phyloP scores from a whole-genome alignment of 2,329 filamentous ascomycete genomes.

The Penicillium sp. region DNA sequence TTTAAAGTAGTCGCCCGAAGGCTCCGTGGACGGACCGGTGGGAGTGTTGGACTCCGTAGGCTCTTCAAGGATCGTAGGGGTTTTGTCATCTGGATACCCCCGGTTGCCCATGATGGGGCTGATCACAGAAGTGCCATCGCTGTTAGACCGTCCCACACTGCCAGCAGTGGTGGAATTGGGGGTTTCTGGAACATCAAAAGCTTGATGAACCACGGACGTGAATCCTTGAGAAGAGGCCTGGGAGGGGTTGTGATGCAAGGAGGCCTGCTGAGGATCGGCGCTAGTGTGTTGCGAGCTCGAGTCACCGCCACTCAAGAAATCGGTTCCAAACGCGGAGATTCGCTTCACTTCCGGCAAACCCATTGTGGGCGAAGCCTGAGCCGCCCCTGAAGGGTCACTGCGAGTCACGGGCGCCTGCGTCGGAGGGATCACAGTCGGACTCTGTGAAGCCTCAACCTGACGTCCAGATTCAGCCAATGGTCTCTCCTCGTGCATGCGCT shows the following conservation, averaged over 20 bases:
- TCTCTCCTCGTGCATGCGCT: conserved; percentile 66
- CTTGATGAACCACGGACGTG: conserved; percentile 61
- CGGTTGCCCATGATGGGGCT: conserved; percentile 61
- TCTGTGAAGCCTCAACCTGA: not conserved
- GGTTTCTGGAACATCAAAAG: conserved; percentile 61
- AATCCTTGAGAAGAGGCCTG: conserved; percentile 46
- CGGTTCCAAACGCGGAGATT: conserved; percentile 40
- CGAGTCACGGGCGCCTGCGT: not conserved
- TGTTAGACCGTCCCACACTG: conserved; percentile 59
- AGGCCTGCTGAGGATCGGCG: conserved; percentile 19
- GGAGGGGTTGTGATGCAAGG: conserved; percentile 54
- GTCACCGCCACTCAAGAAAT: conserved; percentile 23
- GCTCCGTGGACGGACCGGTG: conserved; percentile 15
- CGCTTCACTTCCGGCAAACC: conserved; percentile 44
- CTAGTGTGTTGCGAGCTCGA: conserved; percentile 9
- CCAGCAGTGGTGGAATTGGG: conserved; percentile 51
- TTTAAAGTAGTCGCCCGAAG: conserved; percentile 41
- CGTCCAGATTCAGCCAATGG: conserved; percentile 30
- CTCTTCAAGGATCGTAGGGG: conserved; percentile 58
- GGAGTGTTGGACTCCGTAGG: conserved; percentile 35
- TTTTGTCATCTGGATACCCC: conserved; percentile 41
- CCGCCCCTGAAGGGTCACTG: not conserved
- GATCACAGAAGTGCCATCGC: conserved; percentile 61
- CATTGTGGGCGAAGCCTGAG: conserved; percentile 18
- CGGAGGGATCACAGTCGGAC: not conserved